phyloP scores from a whole-genome alignment of 2,329 filamentous ascomycete species.

The Remersonia thermophila region DNA sequence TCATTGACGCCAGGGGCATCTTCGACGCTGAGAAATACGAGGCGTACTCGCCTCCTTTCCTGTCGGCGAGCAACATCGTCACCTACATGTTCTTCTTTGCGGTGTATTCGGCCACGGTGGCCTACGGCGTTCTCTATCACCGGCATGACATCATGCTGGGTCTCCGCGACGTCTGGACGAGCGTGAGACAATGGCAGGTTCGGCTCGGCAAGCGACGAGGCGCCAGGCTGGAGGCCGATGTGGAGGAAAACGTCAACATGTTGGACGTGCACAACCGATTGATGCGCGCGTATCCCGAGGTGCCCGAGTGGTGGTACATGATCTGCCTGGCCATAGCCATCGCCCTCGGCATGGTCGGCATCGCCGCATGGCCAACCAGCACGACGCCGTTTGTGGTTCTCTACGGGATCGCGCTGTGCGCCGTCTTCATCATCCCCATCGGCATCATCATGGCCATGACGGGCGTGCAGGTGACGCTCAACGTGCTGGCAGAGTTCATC shows the following conservation, averaged over 20 bases:
- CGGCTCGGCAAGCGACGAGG: neutral
- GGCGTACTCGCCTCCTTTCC: slow-evolving; percentile 30
- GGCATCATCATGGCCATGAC: slow-evolving; percentile 36
- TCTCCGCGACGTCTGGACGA: slow-evolving; percentile 23
- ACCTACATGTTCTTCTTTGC: slow-evolving; percentile 30
- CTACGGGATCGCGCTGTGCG: slow-evolving; percentile 33
- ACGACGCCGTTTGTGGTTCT: slow-evolving; percentile 39
- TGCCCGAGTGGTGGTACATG: slow-evolving; percentile 36
- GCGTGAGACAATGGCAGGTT: slow-evolving; percentile 15
- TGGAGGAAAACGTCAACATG: slow-evolving; percentile 8
- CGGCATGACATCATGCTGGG: slow-evolving; percentile 26
- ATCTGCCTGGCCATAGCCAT: slow-evolving; percentile 21
- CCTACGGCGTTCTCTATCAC: slow-evolving; percentile 29
- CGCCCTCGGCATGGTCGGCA: slow-evolving; percentile 23
- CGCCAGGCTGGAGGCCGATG: neutral
- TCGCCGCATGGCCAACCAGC: slow-evolving; percentile 30
- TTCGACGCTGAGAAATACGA: slow-evolving; percentile 28
- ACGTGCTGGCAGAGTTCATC: slow-evolving; percentile 18
- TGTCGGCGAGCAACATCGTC: slow-evolving; percentile 25
- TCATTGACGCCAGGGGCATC: slow-evolving; percentile 17
- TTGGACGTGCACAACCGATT: slow-evolving; percentile 33
- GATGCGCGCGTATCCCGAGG: slow-evolving; percentile 34
- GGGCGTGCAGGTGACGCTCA: slow-evolving; percentile 17
- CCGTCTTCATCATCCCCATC: slow-evolving; percentile 33
- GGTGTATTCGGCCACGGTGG: slow-evolving; percentile 28